Percentiles rank a stretch among this genome's conserved stretches.
Conservation (phyloP, 2,329 filamentous ascomycete species). For the Hansfordia pulvinata region DNA sequence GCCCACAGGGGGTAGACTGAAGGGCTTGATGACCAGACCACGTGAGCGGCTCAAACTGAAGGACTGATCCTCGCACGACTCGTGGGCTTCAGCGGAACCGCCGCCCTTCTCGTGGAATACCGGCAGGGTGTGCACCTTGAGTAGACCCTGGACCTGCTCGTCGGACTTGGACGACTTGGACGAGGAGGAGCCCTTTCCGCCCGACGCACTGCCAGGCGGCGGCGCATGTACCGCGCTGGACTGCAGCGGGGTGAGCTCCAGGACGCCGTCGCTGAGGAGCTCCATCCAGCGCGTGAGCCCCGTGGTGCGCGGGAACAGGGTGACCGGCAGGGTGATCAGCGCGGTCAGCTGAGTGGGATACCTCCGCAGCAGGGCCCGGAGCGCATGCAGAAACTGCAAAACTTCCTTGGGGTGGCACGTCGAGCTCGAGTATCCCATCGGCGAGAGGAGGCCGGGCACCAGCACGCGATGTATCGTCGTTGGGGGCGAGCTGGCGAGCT, state of each 20-base stretch:
- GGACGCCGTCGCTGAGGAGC: constrained; percentile 67
- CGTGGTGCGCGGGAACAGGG: constrained; percentile 62
- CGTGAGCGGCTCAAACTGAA: constrained; percentile 73
- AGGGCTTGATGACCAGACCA: constrained; percentile 76
- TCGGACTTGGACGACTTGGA: constrained; percentile 39
- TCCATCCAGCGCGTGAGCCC: constrained; percentile 81
- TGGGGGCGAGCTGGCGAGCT: constrained; percentile 41
- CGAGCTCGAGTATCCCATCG: constrained; percentile 64
- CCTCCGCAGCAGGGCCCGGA: constrained; percentile 62
- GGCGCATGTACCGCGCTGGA: constrained; percentile 35
- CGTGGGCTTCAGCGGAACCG: constrained; percentile 52
- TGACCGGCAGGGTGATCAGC: constrained; percentile 64
- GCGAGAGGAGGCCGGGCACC: constrained; percentile 74
- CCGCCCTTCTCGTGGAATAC: constrained; percentile 82
- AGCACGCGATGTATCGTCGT: constrained; percentile 65
- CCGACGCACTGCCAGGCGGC: too few relatives aligned
- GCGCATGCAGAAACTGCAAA: constrained; percentile 66
- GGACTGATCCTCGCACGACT: constrained; percentile 71
- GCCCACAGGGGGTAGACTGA: constrained; percentile 76
- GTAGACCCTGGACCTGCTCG: constrained; percentile 73
- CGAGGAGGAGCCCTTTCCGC: too few relatives aligned
- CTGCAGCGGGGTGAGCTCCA: constrained; percentile 69
- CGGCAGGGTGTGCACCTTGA: constrained; percentile 72
- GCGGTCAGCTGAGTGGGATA: constrained; percentile 53
- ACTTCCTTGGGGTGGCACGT: constrained; percentile 58